Base-by-base conservation (phyloP, 2,329 filamentous ascomycete genomes). In the Colletotrichum sp. region DNA sequence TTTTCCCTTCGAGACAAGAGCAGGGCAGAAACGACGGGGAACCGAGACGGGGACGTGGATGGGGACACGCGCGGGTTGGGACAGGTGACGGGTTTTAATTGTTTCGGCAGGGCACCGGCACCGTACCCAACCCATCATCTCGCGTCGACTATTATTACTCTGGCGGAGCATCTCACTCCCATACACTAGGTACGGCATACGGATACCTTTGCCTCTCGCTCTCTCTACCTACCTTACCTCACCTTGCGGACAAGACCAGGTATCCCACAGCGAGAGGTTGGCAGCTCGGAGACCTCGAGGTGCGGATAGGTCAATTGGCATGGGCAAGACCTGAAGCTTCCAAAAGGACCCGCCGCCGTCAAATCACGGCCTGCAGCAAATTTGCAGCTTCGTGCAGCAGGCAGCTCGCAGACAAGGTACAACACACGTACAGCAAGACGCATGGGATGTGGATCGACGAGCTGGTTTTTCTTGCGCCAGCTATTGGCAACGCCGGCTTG, bases 31-130 rank as follows among this genome's bases (percentile, higher is more conserved):
- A 36, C 24, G 62, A 71, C 30, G 71, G 49, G 60, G 57, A 71
- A 57, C 52, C 21, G 21, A 28, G 59, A 69, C 28, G 63, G 32
- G 57, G 55, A 69, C 49, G 44, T 24, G 64, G 72, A 67, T 36
- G 57, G n/a, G 24, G 8, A 55, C 39, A 69, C 57, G 21, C 57
- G 32, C 66, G 67, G 71, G 66, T 65, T 63, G 75, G 71, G 75
- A 75, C 65, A 63, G 71, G 75, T 34, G 60, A 75, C 62, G 75
- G 75, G 66, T 74, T 76, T 76, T 75, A 75, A 75, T 76, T 71
- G 75, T 76, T 75, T 76, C 71, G 71, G 75, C 71, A 76, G 44
- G 70, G 26, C 64, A 73, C 44, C 64, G 64, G 34, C 70, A 64
- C 62, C 68, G 62, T 62, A 60, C 72, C 72, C 68, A 72, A 52